Evolutionary conservation across 495 filamentous ascomycete genomes (phyloP).

Genomic region (Neurospora sp.): DNA sequence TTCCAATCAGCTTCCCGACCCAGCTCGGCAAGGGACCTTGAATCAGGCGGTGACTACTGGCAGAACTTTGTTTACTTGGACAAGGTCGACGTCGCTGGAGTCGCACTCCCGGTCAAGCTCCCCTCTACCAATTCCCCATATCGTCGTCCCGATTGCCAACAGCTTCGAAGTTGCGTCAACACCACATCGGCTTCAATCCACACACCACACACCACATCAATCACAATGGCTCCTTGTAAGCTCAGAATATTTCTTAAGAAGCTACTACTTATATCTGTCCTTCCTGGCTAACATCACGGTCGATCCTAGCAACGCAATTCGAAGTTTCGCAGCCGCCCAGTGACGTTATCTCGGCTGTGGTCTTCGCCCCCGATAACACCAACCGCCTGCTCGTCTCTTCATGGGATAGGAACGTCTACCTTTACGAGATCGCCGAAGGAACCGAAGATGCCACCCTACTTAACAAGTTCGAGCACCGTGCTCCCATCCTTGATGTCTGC

Average conservation of each 20-base stretch:
- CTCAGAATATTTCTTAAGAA: not conserved
- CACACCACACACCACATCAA: not conserved
- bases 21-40: not conserved
- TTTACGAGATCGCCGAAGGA: slow-evolving; percentile 60
- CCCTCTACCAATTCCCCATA: not conserved
- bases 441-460: slow-evolving; percentile 52
- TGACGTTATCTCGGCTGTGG: slow-evolving; percentile 79
- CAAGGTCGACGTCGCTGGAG: not conserved
- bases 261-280: not conserved
- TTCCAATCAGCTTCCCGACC: not conserved
- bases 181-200: not conserved
- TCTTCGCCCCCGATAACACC: slow-evolving; percentile 62
- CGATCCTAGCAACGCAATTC: slow-evolving; percentile 45
- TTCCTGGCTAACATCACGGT: not conserved
- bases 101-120: not conserved
- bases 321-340: slow-evolving; percentile 68
- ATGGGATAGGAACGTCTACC: slow-evolving; percentile 87
- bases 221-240: slow-evolving; percentile 31
- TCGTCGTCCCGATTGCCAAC: not conserved
- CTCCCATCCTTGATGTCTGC: slow-evolving; percentile 84
- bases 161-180: not conserved
- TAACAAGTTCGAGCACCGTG: slow-evolving; percentile 67
- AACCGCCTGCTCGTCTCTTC: slow-evolving; percentile 77
- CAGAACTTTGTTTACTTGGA: not conserved
- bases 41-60: not conserved